phyloP scores from a whole-genome alignment of 768 basidiomycete genomes.

The Kwoniella shandongensis region DNA sequence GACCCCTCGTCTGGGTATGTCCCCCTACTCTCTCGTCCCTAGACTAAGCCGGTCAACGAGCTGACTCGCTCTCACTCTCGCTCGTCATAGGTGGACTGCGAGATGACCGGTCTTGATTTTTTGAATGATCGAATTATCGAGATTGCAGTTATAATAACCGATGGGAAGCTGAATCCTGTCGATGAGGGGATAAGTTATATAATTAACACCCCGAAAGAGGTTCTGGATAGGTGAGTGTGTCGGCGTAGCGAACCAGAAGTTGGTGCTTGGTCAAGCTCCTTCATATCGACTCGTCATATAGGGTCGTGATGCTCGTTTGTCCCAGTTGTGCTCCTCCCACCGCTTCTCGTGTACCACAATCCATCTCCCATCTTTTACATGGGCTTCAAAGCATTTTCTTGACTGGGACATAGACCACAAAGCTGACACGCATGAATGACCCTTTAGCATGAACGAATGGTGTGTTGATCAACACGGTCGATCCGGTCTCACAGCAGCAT shows the following conservation, averaged over 20 bases:
- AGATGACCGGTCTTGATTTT: slow-evolving; percentile 46
- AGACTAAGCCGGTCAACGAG: background rate
- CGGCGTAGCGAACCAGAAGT: background rate
- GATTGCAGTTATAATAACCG: slow-evolving; percentile 83
- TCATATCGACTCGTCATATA: too few species aligned
- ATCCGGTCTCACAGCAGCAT: slow-evolving; percentile 78
- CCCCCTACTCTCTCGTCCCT: background rate
- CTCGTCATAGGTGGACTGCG: slow-evolving; percentile 42
- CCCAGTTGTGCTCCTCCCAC: too few species aligned
- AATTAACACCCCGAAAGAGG: slow-evolving; percentile 68
- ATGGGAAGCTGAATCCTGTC: slow-evolving; percentile 75
- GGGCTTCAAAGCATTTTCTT: too few species aligned
- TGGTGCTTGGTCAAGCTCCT: background rate
- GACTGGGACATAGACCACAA: too few species aligned
- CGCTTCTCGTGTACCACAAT: too few species aligned
- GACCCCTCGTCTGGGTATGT: slow-evolving; percentile 51
- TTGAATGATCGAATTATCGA: slow-evolving; percentile 57
- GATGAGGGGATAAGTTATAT: slow-evolving; percentile 78
- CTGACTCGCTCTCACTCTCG: background rate
- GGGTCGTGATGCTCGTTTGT: too few species aligned
- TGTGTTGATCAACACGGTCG: slow-evolving; percentile 78
- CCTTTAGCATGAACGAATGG: slow-evolving; percentile 78
- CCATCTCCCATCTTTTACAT: too few species aligned
- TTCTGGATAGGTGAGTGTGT: slow-evolving; percentile 64
- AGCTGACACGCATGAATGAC: background rate